Base-by-base conservation (phyloP, 31 red algal genomes). In the Asparagopsis taxiformis region DNA sequence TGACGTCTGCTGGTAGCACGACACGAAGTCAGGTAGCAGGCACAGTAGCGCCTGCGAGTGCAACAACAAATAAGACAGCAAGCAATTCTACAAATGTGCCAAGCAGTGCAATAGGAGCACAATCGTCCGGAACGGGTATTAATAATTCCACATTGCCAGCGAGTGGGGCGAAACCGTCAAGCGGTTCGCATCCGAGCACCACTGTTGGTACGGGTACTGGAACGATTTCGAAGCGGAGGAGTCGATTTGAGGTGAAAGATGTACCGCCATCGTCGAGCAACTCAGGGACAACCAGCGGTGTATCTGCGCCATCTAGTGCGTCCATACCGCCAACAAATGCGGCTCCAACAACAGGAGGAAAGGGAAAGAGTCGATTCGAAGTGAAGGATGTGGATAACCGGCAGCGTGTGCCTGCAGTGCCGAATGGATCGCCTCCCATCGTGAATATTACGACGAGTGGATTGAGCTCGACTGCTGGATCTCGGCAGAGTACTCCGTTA, bases 231-330 rank as follows among this genome's bases (percentile, higher is more conserved):
- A 80, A 72, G 50, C 35, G 58, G 46, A 85, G 68, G 48, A 85
- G 81, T 51, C 56, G 81, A 22, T 85, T 85, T 61, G 68, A 85
- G 62, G 70, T 75, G 56, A 85, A 85, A 33, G 81, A 85, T 59
- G 71, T 75, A 11, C 76, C 53, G 30, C 49, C 52, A 7, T 34
- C 76, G 2, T 22, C 51, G 1, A 59, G 48, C 1, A 80, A 80
- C 19, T 20, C 76, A 10, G 33, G 53, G 5, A 2, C 60, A 38
- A 1, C 59, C 2, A 24, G 43, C 13, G 43, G 6, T 16, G 31
- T 49, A 30, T 62, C 25, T 37, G 9, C 0, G 9, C 31, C 29
- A 46, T 8, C 60, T 7, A 55, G 36, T 3, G 51, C 43, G 5
- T 35, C 17, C 39, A 39, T 60, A 32, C 74, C 60, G 5, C 74